Percentiles rank a stretch among this genome's conserved stretches.
phyloP scores from a whole-genome alignment of 768 basidiomycete genomes.

The Leccinum sublutescens region DNA sequence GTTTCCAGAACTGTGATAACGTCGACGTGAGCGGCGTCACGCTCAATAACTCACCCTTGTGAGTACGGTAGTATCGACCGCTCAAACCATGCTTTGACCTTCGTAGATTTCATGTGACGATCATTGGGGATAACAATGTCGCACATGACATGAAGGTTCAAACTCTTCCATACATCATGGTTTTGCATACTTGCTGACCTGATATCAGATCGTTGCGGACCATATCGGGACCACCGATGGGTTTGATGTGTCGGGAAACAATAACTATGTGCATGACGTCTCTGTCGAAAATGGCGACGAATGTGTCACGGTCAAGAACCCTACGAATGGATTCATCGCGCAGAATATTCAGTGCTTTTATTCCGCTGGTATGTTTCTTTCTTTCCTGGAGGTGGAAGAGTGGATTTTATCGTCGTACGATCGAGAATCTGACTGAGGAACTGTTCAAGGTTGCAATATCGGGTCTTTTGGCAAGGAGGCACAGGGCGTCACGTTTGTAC shows the following conservation, averaged over 20 bases:
- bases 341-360: slow-evolving; percentile 14
- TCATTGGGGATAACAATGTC: slow-evolving; percentile 10
- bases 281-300: slow-evolving; percentile 34
- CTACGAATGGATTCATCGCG: slow-evolving; percentile 21
- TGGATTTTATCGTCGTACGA: neutral
- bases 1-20: slow-evolving; percentile 6
- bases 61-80: neutral
- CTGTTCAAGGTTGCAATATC: slow-evolving; percentile 14
- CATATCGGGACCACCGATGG: slow-evolving; percentile 13
- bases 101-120: slow-evolving; percentile 13
- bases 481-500: slow-evolving; percentile 3
- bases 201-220: slow-evolving; percentile 6
- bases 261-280: slow-evolving; percentile 35
- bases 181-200: neutral
- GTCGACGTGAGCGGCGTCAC: slow-evolving; percentile 15
- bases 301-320: slow-evolving; percentile 35
- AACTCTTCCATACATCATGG: neutral
- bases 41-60: slow-evolving; percentile 12
- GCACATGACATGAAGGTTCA: slow-evolving; percentile 11
- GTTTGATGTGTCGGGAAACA: slow-evolving; percentile 26
- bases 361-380: slow-evolving; percentile 4
- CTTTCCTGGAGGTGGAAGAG: neutral
- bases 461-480: slow-evolving; percentile 7
- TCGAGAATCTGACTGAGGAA: neutral
- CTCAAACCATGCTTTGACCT: neutral